Evolutionary conservation across 306 rosid genomes (phyloP), one percentile per base, ranked within the genome.

Genomic region (Cotoneaster glaucophyllus): DNA sequence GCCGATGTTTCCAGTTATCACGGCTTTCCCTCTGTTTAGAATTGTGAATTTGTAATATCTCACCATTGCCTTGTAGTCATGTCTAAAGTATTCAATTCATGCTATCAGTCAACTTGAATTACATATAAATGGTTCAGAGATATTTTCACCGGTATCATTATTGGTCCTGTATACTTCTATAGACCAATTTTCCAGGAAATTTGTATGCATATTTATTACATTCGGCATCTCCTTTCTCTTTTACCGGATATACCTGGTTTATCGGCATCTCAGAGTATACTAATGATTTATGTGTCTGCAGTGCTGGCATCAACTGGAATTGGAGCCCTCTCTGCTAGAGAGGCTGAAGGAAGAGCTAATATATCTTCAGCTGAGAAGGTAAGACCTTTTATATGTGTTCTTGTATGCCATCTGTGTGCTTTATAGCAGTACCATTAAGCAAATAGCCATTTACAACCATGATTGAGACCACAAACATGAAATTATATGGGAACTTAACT

Each of bases 291-390:
- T 79, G 59, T 65, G 44, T 85, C 65, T 89, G 77, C 89, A 95
- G 99, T 95, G 84, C 80, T 95, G 93, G 96, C 99, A 44, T 95
- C 99, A 82, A 73, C 83, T 73, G 97, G 99, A 73, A 89, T 95
- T 81, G 96, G 97, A 39, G 92, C 97, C 14, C 97, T 95, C 69
- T 90, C 97, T 81, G 91, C 92, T 29, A 86, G 97, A 57, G 97
- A 95, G 88, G 99, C 99, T 34, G 99, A 92, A 82, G 99, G 99
- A 68, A 87, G 97, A 85, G 89, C 97, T 69, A 95, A 92, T 84
- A 78, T 88, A 64, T 86, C 99, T 78, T 81, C 97, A 1, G 92
- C 93, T 72, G 99, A 92, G 74, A 95, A 92, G 98, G 98, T 95
- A 90, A 34, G 28, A 58, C 41, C 43, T 79, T 54, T 70, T 11